Evolutionary conservation across 164 flowering plant species (phyloP), one percentile per base, ranked within the genome.

Genomic region (Warburgia ugandensis): DNA sequence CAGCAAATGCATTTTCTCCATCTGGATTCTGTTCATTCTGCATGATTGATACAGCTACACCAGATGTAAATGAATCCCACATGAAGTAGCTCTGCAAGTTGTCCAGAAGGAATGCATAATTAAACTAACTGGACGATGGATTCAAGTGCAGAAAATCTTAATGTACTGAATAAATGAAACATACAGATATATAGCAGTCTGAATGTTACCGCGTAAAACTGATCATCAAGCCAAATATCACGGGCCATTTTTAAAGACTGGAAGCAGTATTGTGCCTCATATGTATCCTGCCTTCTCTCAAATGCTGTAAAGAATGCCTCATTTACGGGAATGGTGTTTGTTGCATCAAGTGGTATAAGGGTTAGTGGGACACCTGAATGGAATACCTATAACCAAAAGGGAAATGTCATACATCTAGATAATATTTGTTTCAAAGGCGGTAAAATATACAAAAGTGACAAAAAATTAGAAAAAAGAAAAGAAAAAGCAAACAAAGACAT

Each of bases 11-110:
- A 67, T 88, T 88, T 59, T 83, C 84, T 5, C 91, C 88, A 32
- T 70, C 32, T 8, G 21, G 35, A 28, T 68, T 65, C 19, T 62
- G 51, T 3, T 66, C 54, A 40, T 81, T 76, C 2, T 68, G 70
- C 97, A 92, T 86, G 39, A 73, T 92, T 39, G 97, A 88, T 35
- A 70, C 67, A n/a, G 97, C 95, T 29, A 92, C 81, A 37, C 99
- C 99, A 23, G 83, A 51, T 42, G 71, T 63, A 54, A 92, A 88
- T 2, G 99, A 86, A 55, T 92, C 99, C 99, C 99, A 92, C 97
- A 92, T 86, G 61, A 80, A 88, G 58, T 84, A 84, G 58, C 83
- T 84, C 94, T 85, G 88, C 64, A 62, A 41, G n/a, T n/a, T n/a
- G n/a, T n/a, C n/a, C n/a, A n/a, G n/a, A n/a, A n/a, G n/a, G n/a